Percentiles rank a stretch among this genome's conserved stretches.
These are phyloP conservation scores for Suillus hirtellus DNA, from an alignment of 768 basidiomycete species.

Conservation along the genomic window DNA sequence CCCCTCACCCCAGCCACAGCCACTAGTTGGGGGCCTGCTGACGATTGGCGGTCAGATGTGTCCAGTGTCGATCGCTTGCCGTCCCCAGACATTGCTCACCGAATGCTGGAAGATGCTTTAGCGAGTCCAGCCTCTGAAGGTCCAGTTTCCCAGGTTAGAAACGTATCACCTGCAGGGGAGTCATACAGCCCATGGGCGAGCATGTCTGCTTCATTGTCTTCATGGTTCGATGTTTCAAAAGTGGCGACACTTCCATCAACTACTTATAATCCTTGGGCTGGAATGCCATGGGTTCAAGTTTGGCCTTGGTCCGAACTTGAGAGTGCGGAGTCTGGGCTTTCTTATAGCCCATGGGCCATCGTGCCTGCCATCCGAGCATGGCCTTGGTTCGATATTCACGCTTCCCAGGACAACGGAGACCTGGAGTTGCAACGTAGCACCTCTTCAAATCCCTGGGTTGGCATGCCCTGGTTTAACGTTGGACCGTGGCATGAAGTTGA, in stretches of 20 bases:
- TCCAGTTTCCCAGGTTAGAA: neutral
- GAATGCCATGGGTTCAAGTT: slow-evolving; percentile 6
- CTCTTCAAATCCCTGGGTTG: slow-evolving; percentile 12
- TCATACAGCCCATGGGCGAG: slow-evolving; percentile 7
- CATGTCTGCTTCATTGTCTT: neutral
- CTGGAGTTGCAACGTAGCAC: slow-evolving; percentile 1
- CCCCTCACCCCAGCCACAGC: slow-evolving; percentile 37
- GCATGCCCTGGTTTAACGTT: slow-evolving; percentile 30
- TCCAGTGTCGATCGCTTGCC: slow-evolving; percentile 40
- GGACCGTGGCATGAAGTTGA: slow-evolving; percentile 32
- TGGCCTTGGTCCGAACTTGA: slow-evolving; percentile 7
- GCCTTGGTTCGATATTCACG: slow-evolving; percentile 6
- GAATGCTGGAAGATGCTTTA: slow-evolving; percentile 57
- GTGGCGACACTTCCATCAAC: neutral
- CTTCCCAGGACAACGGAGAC: neutral
- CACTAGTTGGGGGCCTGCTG: slow-evolving; percentile 54
- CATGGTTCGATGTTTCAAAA: slow-evolving; percentile 3
- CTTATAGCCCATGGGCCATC: neutral
- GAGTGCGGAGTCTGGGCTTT: neutral
- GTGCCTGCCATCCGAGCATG: neutral
- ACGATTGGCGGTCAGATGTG: slow-evolving; percentile 39
- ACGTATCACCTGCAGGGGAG: neutral
- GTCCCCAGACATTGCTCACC: slow-evolving; percentile 57
- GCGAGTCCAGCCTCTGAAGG: slow-evolving; percentile 28
- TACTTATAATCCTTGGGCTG: slow-evolving; percentile 10